Conservation (phyloP, 1,284 basidiomycete genomes). For the Trametes polyzona region DNA sequence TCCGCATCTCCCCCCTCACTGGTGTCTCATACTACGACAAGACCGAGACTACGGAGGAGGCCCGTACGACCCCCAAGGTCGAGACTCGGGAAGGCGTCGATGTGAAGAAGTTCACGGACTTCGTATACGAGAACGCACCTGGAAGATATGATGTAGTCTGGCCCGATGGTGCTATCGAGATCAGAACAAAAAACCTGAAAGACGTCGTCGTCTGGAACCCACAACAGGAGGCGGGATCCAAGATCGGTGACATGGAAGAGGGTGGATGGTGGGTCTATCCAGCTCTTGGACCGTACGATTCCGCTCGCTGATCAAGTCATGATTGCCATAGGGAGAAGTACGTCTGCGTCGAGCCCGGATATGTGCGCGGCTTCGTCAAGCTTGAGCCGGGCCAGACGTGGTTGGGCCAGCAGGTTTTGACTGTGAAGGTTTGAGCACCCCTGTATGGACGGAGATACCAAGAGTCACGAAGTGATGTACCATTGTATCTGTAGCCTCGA, state of each 20-base stretch:
- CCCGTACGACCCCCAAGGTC: conserved; percentile 53
- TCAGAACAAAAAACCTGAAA: conserved; percentile 67
- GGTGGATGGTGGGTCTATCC: conserved; percentile 70
- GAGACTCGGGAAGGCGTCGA: conserved; percentile 67
- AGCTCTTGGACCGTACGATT: too few species aligned
- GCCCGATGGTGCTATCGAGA: conserved; percentile 57
- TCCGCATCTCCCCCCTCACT: conserved; percentile 63
- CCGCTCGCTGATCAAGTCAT: neutral
- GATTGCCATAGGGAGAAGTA: conserved; percentile 64
- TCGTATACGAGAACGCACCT: conserved; percentile 70
- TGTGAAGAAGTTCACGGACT: conserved; percentile 69
- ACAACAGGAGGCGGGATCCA: conserved; percentile 63
- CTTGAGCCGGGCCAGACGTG: conserved; percentile 69
- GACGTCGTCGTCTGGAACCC: conserved; percentile 92
- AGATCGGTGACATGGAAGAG: conserved; percentile 85
- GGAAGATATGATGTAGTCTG: conserved; percentile 63
- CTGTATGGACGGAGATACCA: neutral
- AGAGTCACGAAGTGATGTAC: neutral
- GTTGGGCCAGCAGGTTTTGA: conserved; percentile 74
- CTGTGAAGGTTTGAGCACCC: conserved; percentile 30
- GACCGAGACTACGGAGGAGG: conserved; percentile 60
- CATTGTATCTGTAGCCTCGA: conserved; percentile 9
- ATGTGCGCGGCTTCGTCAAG: conserved; percentile 67
- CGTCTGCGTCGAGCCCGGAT: conserved; percentile 87
- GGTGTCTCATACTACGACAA: conserved; percentile 79